These are phyloP conservation scores for Trichoderma sp. DNA, from an alignment of 2,329 filamentous ascomycete species.

Conservation along the genomic window DNA sequence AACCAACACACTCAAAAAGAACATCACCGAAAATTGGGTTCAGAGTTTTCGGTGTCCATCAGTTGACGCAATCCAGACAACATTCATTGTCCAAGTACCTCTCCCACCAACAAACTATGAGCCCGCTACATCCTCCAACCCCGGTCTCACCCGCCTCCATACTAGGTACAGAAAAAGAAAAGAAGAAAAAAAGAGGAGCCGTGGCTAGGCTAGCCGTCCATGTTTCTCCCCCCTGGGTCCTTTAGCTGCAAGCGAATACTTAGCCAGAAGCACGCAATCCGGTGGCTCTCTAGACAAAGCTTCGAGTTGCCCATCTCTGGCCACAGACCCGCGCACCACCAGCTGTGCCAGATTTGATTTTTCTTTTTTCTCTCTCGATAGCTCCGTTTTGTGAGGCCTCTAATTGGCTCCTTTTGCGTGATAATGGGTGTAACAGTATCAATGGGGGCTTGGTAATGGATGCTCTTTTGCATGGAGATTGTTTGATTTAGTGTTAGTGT, in stretches of 20 bases:
- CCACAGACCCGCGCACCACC: background rate
- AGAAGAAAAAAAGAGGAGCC: conserved; percentile 1
- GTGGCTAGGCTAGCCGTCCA: conserved; percentile 2
- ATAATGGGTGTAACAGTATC: background rate
- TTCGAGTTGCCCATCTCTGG: conserved; percentile 10
- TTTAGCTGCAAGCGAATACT: conserved; percentile 19
- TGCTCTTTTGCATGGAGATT: background rate
- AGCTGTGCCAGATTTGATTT: background rate
- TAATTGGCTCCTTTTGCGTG: background rate
- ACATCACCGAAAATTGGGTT: background rate
- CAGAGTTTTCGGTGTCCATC: background rate
- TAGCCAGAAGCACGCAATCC: conserved; percentile 39
- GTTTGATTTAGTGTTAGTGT: background rate
- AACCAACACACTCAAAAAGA: background rate
- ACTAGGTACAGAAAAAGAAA: background rate
- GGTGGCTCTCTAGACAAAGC: conserved; percentile 28
- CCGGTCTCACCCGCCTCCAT: background rate
- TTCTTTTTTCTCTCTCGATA: background rate
- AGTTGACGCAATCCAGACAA: conserved; percentile 17
- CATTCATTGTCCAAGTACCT: background rate
- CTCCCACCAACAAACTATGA: background rate
- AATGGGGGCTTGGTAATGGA: background rate
- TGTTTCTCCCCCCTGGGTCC: conserved; percentile 1
- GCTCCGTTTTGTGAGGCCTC: background rate
- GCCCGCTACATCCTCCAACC: background rate